Conservation (phyloP, 1,139 yeast species). For the Saccharomycopsis hybrid region DNA sequence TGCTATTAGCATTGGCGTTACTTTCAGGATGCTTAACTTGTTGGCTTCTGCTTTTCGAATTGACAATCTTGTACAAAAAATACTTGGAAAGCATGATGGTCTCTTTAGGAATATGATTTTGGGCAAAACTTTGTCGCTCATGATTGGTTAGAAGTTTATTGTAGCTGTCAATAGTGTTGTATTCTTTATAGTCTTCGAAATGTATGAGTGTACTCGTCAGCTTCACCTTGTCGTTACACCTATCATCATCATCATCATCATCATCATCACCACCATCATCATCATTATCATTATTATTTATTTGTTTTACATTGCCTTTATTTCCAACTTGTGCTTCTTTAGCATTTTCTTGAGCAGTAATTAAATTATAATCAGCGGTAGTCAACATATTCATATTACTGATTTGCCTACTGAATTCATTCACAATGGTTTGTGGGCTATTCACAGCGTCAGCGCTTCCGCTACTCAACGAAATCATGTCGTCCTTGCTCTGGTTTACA, state of each 20-base stretch:
- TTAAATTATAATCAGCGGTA: conserved; percentile 2
- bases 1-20: not conserved
- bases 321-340: too few species aligned
- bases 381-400: conserved; percentile 4
- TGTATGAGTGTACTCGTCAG: too few species aligned
- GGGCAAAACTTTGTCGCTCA: not conserved
- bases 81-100: conserved; percentile 15
- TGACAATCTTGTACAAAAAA: conserved; percentile 18
- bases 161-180: not conserved
- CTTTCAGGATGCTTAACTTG: not conserved
- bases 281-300: too few species aligned
- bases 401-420: conserved; percentile 6
- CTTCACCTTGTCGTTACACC: too few species aligned
- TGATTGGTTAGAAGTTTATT: not conserved
- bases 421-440: not conserved
- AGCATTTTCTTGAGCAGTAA: not conserved
- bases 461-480: too few species aligned
- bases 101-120: conserved; percentile 15
- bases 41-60: conserved; percentile 6
- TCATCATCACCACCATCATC: too few species aligned
- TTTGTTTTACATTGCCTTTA: too few species aligned
- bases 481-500: too few species aligned
- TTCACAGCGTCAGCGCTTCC: too few species aligned
- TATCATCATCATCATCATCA: too few species aligned
- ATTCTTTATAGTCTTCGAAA: not conserved